These are phyloP conservation scores for Trichoderma brevicompactum DNA, from an alignment of 2,329 filamentous ascomycete species.

Conservation along the genomic window DNA sequence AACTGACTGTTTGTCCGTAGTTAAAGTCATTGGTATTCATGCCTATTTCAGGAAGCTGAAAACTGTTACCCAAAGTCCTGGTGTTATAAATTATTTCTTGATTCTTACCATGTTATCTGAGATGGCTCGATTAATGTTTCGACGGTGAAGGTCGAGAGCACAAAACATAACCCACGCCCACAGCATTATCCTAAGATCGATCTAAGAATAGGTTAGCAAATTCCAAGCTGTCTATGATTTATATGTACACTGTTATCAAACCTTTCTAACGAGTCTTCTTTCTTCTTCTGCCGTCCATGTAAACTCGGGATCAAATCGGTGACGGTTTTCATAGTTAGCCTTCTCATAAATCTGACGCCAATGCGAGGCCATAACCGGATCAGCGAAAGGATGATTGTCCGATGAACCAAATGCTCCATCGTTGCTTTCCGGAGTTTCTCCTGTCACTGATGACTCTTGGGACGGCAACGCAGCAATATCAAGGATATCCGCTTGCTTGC, in stretches of 20 bases:
- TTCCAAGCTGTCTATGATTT: too few relatives aligned
- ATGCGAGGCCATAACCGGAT: constrained; percentile 56
- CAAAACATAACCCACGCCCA: constrained; percentile 59
- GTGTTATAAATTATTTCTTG: neutral
- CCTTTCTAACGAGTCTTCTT: constrained; percentile 56
- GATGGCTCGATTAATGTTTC: constrained; percentile 43
- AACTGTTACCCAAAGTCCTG: neutral
- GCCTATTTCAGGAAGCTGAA: constrained; percentile 49
- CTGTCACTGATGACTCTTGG: constrained; percentile 1
- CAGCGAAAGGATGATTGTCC: constrained; percentile 52
- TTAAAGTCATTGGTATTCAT: constrained; percentile 50
- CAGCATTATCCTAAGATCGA: constrained; percentile 43
- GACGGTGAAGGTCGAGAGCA: constrained; percentile 50
- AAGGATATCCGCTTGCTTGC: neutral
- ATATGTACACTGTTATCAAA: constrained; percentile 47
- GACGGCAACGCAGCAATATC: constrained; percentile 8
- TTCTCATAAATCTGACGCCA: constrained; percentile 60
- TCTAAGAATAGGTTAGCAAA: constrained; percentile 29
- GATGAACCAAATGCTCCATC: constrained; percentile 30
- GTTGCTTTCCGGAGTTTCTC: constrained; percentile 30
- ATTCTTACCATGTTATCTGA: constrained; percentile 45
- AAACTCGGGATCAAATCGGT: constrained; percentile 62
- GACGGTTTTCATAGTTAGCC: constrained; percentile 62
- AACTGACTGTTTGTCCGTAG: constrained; percentile 48
- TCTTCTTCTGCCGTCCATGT: constrained; percentile 63